These are phyloP conservation scores for Pyronema omphalodes DNA, from an alignment of 495 filamentous ascomycete genomes.

Conservation along the genomic window DNA sequence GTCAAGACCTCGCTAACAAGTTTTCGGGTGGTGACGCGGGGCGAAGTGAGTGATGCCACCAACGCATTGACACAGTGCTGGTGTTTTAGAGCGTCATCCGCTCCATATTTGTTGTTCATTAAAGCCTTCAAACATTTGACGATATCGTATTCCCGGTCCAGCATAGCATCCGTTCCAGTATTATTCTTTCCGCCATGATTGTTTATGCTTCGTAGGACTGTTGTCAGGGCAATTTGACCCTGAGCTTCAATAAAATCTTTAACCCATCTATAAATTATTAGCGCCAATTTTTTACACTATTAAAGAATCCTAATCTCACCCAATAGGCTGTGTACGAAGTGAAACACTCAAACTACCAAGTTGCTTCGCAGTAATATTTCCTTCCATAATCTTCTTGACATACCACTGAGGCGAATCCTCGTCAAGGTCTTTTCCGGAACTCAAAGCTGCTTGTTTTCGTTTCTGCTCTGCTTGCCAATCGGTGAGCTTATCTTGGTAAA, in stretches of 20 bases:
- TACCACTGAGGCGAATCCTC: slow-evolving; percentile 98
- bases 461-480: slow-evolving; percentile 92
- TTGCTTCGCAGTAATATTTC: slow-evolving; percentile 78
- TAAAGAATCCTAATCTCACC: slow-evolving; percentile 26
- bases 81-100: slow-evolving; percentile 86
- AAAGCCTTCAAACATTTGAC: slow-evolving; percentile 91
- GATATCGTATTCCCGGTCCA: slow-evolving; percentile 93
- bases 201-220: slow-evolving; percentile 83
- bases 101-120: slow-evolving; percentile 98
- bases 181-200: slow-evolving; percentile 57
- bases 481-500: slow-evolving; percentile 83
- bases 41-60: slow-evolving; percentile 70
- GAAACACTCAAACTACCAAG: slow-evolving; percentile 83
- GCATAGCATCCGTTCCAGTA: slow-evolving; percentile 20
- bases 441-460: slow-evolving; percentile 46
- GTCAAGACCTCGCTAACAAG: slow-evolving; percentile 92
- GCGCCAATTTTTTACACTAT: neutral
- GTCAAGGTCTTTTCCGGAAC: slow-evolving; percentile 49
- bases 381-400: slow-evolving; percentile 91
- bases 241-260: slow-evolving; percentile 93
- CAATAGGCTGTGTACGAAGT: slow-evolving; percentile 86
- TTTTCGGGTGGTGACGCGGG: slow-evolving; percentile 79
- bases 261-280: slow-evolving; percentile 48
- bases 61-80: slow-evolving; percentile 78
- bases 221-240: slow-evolving; percentile 89